Evolutionary conservation across 169 alveolate genomes (phyloP).

Genomic region (Babesia sp.): DNA sequence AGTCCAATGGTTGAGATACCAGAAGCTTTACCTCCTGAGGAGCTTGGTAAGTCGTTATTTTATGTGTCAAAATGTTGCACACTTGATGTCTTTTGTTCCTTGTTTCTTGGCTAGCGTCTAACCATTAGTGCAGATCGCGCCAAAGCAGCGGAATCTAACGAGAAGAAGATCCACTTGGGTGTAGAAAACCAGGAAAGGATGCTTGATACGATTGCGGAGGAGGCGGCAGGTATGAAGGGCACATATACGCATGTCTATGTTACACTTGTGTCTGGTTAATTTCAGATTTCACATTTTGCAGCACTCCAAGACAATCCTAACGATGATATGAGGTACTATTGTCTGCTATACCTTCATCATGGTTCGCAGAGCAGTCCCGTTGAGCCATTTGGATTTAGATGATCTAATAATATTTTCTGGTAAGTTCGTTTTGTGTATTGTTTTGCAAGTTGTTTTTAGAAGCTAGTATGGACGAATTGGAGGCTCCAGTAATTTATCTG

Average conservation of each 20-base stretch:
- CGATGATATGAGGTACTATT: background rate
- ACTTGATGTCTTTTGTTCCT: background rate
- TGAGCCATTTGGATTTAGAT: background rate
- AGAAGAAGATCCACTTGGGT: background rate
- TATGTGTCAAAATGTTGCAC: background rate
- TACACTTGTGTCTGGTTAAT: too few relatives aligned
- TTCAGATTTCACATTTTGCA: background rate
- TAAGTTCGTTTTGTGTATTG: background rate
- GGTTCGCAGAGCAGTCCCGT: background rate
- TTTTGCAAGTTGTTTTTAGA: background rate
- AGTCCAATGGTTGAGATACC: background rate
- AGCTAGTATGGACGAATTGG: constrained; percentile 11
- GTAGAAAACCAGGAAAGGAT: background rate
- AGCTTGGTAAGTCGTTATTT: background rate
- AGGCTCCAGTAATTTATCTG: constrained; percentile 61
- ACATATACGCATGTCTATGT: too few relatives aligned
- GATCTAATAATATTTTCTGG: background rate
- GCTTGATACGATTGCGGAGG: constrained; percentile 1
- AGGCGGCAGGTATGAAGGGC: background rate
- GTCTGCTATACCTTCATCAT: background rate
- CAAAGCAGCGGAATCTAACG: background rate
- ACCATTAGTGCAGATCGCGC: background rate
- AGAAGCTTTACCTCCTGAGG: background rate
- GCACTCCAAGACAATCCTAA: background rate
- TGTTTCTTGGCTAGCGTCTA: background rate